Evolutionary conservation across 148 eudicot genomes (phyloP).

Genomic region (Silene conica): DNA sequence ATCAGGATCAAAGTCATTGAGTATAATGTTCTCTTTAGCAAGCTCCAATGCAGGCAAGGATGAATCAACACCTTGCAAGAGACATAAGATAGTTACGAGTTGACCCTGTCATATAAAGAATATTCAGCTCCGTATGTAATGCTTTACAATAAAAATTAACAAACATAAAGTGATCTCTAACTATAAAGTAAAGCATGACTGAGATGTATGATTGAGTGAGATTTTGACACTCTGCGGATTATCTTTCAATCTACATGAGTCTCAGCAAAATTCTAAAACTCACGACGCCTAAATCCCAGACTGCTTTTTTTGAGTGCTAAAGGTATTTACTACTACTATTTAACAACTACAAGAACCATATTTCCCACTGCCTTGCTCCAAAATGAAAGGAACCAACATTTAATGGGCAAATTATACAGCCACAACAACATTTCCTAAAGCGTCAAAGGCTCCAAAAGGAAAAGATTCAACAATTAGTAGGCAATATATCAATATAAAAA

Average conservation of each 20-base stretch:
- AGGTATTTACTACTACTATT: neutral
- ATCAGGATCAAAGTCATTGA: slow-evolving; percentile 59
- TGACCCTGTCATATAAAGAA: slow-evolving; percentile 9
- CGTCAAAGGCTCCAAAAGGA: neutral
- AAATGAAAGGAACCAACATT: neutral
- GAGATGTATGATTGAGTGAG: neutral
- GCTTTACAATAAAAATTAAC: neutral
- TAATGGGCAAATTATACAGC: neutral
- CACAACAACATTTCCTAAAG: neutral
- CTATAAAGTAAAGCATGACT: neutral
- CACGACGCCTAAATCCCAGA: neutral
- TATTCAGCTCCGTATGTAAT: slow-evolving; percentile 4
- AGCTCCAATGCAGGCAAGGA: slow-evolving; percentile 80
- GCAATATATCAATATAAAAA: neutral
- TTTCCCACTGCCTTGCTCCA: neutral
- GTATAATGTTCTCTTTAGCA: slow-evolving; percentile 62
- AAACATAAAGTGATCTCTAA: neutral
- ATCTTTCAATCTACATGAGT: neutral
- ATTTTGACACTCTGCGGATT: neutral
- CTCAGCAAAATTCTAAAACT: neutral
- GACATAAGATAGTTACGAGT: slow-evolving; percentile 5
- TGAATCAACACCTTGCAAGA: slow-evolving; percentile 66
- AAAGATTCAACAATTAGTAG: neutral
- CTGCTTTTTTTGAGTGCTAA: neutral
- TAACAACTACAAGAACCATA: neutral